These are phyloP conservation scores for Isatis lusitanica DNA, from an alignment of 441 rosid species.

Conservation along the genomic window DNA sequence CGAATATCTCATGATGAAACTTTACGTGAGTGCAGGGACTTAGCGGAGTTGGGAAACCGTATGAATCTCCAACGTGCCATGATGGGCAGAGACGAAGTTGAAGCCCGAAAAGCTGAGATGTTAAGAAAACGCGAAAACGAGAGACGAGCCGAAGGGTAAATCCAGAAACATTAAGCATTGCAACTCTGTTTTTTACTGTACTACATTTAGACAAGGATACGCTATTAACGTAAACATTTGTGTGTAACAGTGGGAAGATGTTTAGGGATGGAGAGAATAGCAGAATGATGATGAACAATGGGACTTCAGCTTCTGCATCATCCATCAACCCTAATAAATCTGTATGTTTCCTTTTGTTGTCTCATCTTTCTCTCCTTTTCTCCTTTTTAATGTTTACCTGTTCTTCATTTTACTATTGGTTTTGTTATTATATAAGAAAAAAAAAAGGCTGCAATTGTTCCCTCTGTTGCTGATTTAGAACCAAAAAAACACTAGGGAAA, in stretches of 20 bases:
- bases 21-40: constrained; percentile 55
- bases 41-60: constrained; percentile 77
- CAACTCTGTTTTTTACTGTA: background rate
- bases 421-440: background rate
- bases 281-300: constrained; percentile 69
- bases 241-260: constrained; percentile 57
- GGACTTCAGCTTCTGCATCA: constrained; percentile 45
- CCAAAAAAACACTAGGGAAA: background rate
- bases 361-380: background rate
- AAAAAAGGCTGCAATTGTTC: background rate
- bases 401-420: background rate
- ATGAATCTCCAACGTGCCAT: constrained; percentile 72
- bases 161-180: background rate
- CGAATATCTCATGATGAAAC: constrained; percentile 7
- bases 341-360: constrained; percentile 52
- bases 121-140: constrained; percentile 84
- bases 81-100: constrained; percentile 91
- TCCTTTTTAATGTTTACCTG: background rate
- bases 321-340: constrained; percentile 64
- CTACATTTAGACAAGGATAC: background rate
- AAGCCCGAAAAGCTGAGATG: constrained; percentile 89
- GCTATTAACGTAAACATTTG: background rate
- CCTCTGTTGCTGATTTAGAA: background rate
- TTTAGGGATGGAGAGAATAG: constrained; percentile 72
- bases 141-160: constrained; percentile 78